Evolutionary conservation across 1,284 basidiomycete species (phyloP).

Genomic region (Pisolithus thermaeus): DNA sequence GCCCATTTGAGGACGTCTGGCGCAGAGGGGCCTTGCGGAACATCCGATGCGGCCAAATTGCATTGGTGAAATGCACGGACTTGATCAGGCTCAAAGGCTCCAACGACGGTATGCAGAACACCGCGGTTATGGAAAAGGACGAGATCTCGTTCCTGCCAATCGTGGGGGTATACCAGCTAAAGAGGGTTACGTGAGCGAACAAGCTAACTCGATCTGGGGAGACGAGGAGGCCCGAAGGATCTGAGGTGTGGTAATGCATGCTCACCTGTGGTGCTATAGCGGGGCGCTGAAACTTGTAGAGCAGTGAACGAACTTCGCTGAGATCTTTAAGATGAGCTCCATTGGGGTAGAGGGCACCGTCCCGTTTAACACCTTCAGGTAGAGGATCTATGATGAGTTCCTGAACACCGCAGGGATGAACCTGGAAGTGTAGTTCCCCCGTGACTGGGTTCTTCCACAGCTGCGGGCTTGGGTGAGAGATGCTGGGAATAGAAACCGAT

Average conservation of each 20-base stretch:
- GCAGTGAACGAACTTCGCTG: slow-evolving; percentile 50
- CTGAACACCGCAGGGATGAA: slow-evolving; percentile 51
- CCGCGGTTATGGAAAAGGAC: slow-evolving; percentile 71
- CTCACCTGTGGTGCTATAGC: slow-evolving; percentile 59
- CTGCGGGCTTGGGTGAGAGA: slow-evolving; percentile 27
- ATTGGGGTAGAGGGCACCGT: slow-evolving; percentile 57
- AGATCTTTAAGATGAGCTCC: slow-evolving; percentile 62
- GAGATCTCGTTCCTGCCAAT: slow-evolving; percentile 58
- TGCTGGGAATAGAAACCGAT: not conserved
- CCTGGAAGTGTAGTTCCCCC: slow-evolving; percentile 62
- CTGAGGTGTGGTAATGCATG: not conserved
- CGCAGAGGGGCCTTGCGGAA: slow-evolving; percentile 45
- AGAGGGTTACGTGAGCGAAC: not conserved
- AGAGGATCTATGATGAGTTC: slow-evolving; percentile 53
- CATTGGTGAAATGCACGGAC: slow-evolving; percentile 63
- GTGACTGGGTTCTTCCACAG: slow-evolving; percentile 80
- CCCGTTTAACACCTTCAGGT: slow-evolving; percentile 38
- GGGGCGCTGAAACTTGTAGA: slow-evolving; percentile 71
- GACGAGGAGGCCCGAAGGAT: not conserved
- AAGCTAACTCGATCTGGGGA: not conserved
- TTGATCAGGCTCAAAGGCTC: slow-evolving; percentile 57
- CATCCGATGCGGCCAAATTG: slow-evolving; percentile 58
- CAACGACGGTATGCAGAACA: slow-evolving; percentile 65
- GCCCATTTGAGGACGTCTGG: slow-evolving; percentile 43
- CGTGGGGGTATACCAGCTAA: slow-evolving; percentile 53